Evolutionary conservation across 768 basidiomycete genomes (phyloP), one percentile per base, ranked within the genome.

Genomic region (Suillus occidentalis): DNA sequence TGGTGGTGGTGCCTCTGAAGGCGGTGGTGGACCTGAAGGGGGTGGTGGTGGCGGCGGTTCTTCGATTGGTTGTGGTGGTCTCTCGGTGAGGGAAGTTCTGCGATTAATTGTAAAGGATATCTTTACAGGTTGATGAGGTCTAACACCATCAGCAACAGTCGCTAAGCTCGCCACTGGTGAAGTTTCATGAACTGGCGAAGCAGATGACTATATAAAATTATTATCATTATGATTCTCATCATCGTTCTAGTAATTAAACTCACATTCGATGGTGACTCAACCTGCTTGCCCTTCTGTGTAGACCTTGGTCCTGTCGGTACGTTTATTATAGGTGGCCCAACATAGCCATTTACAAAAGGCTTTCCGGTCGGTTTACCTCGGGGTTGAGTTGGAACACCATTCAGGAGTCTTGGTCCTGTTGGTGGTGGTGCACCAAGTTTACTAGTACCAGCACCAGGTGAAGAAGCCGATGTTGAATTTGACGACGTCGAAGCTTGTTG

Each of bases 391-490:
- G 75, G 73, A 62, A 69, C 64, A 61, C 79, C 82, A 65, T 80
- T 82, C 58, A 80, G 75, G 55, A 89, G 79, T 52, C 89, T 82
- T 18, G 89, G 89, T 1, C 87, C 89, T 2, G 87, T 90, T 14
- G 89, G 89, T 10, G 87, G 89, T 4, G 79, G 75, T 55, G 79
- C 83, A 60, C 85, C 85, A 72, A 85, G 80, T 71, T 85, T 80
- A 65, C 75, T 78, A 63, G 64, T 70, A 60, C 73, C 68, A 40
- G 72, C 53, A 63, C 72, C 63, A 66, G 72, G 72, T 52, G 75
- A 66, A 16, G 49, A 50, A 65, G 81, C 72, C 14, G 78, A 73
- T 52, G 75, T 72, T 31, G 81, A 69, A 63, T 80, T 68, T 62
- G 75, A 65, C 56, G 77, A 71, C 65, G 78, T 62, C 57, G 79